These are phyloP conservation scores for Filosporella fistucella DNA, from an alignment of 495 filamentous ascomycete genomes.

Conservation along the genomic window DNA sequence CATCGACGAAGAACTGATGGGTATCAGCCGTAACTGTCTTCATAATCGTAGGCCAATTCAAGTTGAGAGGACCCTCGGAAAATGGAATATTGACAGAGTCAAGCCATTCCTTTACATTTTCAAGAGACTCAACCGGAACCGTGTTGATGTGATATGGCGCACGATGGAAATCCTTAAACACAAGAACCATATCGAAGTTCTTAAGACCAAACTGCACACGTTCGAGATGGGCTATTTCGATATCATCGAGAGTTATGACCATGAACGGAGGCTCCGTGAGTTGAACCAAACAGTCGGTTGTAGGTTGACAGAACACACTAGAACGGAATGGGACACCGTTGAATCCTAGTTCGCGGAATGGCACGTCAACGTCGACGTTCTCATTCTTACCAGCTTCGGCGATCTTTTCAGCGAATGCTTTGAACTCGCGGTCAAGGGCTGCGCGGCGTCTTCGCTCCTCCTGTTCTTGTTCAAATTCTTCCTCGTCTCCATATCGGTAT, in stretches of 20 bases:
- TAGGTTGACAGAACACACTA: slow-evolving; percentile 91
- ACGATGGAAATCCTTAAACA: slow-evolving; percentile 93
- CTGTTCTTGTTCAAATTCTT: slow-evolving; percentile 98
- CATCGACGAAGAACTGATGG: slow-evolving; percentile 90
- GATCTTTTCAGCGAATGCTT: slow-evolving; percentile 96
- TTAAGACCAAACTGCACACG: slow-evolving; percentile 97
- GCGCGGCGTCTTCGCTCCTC: slow-evolving; percentile 88
- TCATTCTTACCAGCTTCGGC: slow-evolving; percentile 85
- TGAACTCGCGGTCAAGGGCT: slow-evolving; percentile 92
- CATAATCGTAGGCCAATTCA: slow-evolving; percentile 99
- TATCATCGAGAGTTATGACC: slow-evolving; percentile 89
- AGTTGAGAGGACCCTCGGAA: slow-evolving; percentile 91
- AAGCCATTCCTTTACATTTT: slow-evolving; percentile 96
- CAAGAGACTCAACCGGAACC: slow-evolving; percentile 91
- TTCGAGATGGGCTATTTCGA: slow-evolving; percentile 95
- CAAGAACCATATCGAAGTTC: slow-evolving; percentile 97
- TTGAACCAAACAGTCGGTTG: slow-evolving; percentile 97
- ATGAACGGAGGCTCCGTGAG: slow-evolving; percentile 96
- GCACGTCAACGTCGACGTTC: slow-evolving; percentile 85
- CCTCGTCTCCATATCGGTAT: slow-evolving; percentile 97
- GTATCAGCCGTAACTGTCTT: slow-evolving; percentile 94
- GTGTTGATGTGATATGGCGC: slow-evolving; percentile 93
- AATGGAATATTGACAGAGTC: slow-evolving; percentile 92
- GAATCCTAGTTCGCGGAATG: slow-evolving; percentile 94
- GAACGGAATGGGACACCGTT: slow-evolving; percentile 93